These are phyloP conservation scores for Ochetophila trinervis DNA, from an alignment of 306 rosid species.

Conservation along the genomic window DNA sequence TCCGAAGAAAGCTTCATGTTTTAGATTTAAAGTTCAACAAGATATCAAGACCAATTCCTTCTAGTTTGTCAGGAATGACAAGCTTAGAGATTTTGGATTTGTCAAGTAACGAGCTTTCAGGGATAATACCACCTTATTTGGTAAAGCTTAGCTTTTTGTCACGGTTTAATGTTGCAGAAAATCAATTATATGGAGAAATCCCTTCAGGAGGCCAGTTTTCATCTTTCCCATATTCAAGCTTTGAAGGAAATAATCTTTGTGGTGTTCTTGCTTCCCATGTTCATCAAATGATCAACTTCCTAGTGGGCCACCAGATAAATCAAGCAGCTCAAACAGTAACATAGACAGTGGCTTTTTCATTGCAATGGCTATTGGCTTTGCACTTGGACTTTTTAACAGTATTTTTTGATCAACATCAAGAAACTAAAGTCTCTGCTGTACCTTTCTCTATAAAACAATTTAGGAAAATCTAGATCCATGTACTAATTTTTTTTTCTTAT, in stretches of 20 bases:
- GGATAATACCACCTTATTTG: constrained; percentile 33
- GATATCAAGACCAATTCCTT: constrained; percentile 38
- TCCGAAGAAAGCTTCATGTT: constrained; percentile 29
- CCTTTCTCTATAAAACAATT: too few relatives aligned
- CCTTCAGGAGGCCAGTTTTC: constrained; percentile 38
- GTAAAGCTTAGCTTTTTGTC: constrained; percentile 35
- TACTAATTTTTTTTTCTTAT: too few relatives aligned
- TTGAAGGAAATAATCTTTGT: constrained; percentile 36
- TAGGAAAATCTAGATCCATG: too few relatives aligned
- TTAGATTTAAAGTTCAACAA: constrained; percentile 34
- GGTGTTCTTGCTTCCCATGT: constrained; percentile 20
- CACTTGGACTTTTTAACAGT: constrained; percentile 2
- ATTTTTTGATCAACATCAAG: background rate
- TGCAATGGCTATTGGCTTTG: constrained; percentile 26
- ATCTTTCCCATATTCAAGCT: constrained; percentile 42
- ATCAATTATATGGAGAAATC: constrained; percentile 35
- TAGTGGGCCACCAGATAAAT: background rate
- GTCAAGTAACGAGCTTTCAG: constrained; percentile 37
- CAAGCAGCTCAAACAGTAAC: background rate
- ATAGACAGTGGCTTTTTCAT: constrained; percentile 2
- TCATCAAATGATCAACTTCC: background rate
- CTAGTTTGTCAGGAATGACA: constrained; percentile 20
- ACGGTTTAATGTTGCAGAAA: constrained; percentile 37
- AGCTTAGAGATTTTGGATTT: constrained; percentile 43
- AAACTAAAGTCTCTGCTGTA: too few relatives aligned